Evolutionary conservation across 139 green algal species (phyloP), one percentile per base, ranked within the genome.

Genomic region (Chlorella sp.): DNA sequence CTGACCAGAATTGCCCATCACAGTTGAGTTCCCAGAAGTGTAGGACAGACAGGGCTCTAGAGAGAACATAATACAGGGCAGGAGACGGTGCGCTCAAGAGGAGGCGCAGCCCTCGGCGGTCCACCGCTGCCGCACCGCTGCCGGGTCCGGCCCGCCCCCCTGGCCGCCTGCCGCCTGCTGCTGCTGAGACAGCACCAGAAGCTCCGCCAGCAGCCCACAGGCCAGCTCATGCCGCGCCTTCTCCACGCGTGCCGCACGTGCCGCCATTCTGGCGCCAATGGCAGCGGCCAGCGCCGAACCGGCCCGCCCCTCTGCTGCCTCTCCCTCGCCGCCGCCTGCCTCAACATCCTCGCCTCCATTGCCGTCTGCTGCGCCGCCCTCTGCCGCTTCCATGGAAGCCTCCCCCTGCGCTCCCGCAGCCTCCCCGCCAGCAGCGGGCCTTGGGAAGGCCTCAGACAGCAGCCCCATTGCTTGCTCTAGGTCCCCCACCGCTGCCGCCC

Each of bases 211-310:
- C 79, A 82, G 26, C 15, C 36, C 32, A 21, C 89, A 92, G 2
- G 81, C 40, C 40, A 79, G 83, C 77, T 92, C 69, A 16, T 92
- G 75, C 73, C 89, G 89, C 22, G 73, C 37, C 9, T 36, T 61
- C n/a, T 89, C 89, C 12, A 92, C 68, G 16, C 79, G 71, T 34
- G 26, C 48, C 14, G 66, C 66, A 15, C 87, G 78, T 2, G 78
- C 78, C 3, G 77, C 28, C 39, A 86, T 40, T 32, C 40, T 83
- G 30, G 53, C 76, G 24, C 57, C 37, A 1, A 86, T 30, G 1
- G 53, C 77, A 3, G 64, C 24, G 3, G 60, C 86, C 28, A 85
- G 30, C 24, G 24, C 15, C 36, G 42, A 64, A 0, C 42, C 79
- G 3, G 79, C 21, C 7, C 36, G 36, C n/a, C 26, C 88, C 36